Evolutionary conservation across 768 basidiomycete genomes (phyloP).

Genomic region (Mycena albidolilacea): DNA sequence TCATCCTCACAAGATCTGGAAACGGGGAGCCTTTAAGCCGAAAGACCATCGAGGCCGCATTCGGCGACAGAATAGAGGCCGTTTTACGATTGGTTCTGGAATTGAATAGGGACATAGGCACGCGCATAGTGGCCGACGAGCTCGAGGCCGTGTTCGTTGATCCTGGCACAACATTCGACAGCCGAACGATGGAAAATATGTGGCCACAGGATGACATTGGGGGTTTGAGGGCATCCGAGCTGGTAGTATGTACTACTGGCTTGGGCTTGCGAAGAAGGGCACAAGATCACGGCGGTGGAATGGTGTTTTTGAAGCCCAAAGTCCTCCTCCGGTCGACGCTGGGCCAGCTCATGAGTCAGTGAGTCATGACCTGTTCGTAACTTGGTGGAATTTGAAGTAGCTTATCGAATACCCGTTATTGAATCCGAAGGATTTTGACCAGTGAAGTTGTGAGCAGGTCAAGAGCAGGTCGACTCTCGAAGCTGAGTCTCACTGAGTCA

Average conservation of each 20-base stretch:
- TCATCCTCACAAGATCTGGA: neutral
- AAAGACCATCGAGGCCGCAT: neutral
- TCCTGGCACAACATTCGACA: constrained; percentile 19
- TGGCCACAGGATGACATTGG: neutral
- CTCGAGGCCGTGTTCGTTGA: constrained; percentile 13
- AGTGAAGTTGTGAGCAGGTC: no score
- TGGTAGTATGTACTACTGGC: constrained; percentile 14
- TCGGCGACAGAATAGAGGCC: constrained; percentile 18
- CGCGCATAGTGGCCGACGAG: constrained; percentile 24
- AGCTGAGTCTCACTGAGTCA: no score
- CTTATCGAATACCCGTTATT: no score
- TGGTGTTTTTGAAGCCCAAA: constrained; percentile 24
- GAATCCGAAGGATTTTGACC: no score
- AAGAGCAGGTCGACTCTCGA: no score
- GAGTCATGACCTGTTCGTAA: no score
- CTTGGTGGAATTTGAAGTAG: no score
- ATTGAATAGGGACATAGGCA: constrained; percentile 32
- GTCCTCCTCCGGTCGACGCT: constrained; percentile 25
- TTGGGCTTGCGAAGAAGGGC: constrained; percentile 12
- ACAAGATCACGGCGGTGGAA: neutral
- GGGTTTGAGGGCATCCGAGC: neutral
- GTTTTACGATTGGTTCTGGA: constrained; percentile 4
- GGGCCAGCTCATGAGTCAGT: constrained; percentile 9
- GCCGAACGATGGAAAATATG: constrained; percentile 24
- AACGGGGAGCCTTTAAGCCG: neutral